Percentiles rank a stretch among this genome's conserved stretches.
phyloP scores from a whole-genome alignment of 371 early-diverging fungal genomes.

The Mucor irregularis region DNA sequence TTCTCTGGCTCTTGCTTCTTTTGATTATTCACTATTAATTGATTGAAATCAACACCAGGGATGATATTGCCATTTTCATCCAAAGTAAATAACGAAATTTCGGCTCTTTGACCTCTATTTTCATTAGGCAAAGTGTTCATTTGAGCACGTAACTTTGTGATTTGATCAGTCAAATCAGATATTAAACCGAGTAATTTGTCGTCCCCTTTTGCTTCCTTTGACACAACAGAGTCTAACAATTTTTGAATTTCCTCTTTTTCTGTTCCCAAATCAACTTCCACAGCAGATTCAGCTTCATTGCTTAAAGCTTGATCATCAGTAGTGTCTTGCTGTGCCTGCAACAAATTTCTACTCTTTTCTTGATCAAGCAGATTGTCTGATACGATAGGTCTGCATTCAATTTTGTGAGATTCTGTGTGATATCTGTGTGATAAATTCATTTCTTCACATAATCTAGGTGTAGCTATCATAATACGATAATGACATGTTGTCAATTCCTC shows the following conservation, averaged over 20 bases:
- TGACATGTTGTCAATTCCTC: slow-evolving; percentile 67
- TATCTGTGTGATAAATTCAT: slow-evolving; percentile 51
- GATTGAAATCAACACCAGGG: background rate
- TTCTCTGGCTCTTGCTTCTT: background rate
- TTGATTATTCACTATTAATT: background rate
- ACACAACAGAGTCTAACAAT: background rate
- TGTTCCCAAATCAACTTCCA: background rate
- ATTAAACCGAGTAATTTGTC: slow-evolving; percentile 15
- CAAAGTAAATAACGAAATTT: slow-evolving; percentile 5
- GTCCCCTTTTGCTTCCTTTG: background rate
- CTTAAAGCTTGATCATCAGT: background rate
- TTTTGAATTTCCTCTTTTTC: background rate
- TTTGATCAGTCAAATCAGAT: slow-evolving; percentile 31
- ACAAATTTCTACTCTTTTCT: no score
- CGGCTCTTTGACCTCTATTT: background rate
- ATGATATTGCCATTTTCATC: slow-evolving; percentile 23
- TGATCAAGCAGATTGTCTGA: slow-evolving; percentile 45
- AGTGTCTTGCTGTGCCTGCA: background rate
- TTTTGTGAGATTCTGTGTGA: slow-evolving; percentile 50
- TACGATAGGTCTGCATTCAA: slow-evolving; percentile 64
- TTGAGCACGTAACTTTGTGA: slow-evolving; percentile 25
- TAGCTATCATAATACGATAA: slow-evolving; percentile 71
- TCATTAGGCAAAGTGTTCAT: slow-evolving; percentile 2
- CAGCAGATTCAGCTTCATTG: background rate
- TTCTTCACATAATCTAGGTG: slow-evolving; percentile 72